These are phyloP conservation scores for Geranium brycei DNA, from an alignment of 345 rosid species.

Conservation along the genomic window DNA sequence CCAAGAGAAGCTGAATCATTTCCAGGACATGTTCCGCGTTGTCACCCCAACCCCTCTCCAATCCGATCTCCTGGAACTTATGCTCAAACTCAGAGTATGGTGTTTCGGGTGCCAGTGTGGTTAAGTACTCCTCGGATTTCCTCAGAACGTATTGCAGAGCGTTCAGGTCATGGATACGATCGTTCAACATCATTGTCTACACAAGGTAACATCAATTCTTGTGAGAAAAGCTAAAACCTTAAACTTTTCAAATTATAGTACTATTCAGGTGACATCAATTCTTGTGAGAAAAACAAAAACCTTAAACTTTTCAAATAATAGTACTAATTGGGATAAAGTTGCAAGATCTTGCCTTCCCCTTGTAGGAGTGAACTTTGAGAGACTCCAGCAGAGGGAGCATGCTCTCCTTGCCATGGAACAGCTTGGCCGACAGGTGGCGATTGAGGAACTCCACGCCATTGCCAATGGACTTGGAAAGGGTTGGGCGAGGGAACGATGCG, in stretches of 20 bases:
- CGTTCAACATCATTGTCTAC: conserved; percentile 82
- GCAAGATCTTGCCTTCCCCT: conserved; percentile 29
- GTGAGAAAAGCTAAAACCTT: too few relatives aligned
- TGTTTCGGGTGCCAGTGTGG: conserved; percentile 36
- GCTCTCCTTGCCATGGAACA: conserved; percentile 49
- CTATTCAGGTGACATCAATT: too few relatives aligned
- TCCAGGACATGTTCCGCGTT: conserved; percentile 67
- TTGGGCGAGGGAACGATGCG: conserved; percentile 82
- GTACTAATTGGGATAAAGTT: too few relatives aligned
- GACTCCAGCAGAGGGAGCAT: conserved; percentile 39
- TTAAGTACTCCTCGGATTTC: conserved; percentile 81
- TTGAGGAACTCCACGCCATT: conserved; percentile 96
- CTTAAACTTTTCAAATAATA: too few relatives aligned
- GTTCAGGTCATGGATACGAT: conserved; percentile 52
- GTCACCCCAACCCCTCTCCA: conserved; percentile 95
- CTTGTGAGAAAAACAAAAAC: too few relatives aligned
- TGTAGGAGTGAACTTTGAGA: conserved; percentile 36
- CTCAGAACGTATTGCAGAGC: conserved; percentile 59
- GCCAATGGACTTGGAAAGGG: conserved; percentile 75
- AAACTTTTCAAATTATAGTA: too few relatives aligned
- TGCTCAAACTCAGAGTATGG: conserved; percentile 52
- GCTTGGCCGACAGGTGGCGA: conserved; percentile 63
- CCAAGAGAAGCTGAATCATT: conserved; percentile 84
- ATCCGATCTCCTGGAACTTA: conserved; percentile 84
- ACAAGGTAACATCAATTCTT: not conserved